Evolutionary conservation across 306 rosid genomes (phyloP).

Genomic region (Neltuma alba): DNA sequence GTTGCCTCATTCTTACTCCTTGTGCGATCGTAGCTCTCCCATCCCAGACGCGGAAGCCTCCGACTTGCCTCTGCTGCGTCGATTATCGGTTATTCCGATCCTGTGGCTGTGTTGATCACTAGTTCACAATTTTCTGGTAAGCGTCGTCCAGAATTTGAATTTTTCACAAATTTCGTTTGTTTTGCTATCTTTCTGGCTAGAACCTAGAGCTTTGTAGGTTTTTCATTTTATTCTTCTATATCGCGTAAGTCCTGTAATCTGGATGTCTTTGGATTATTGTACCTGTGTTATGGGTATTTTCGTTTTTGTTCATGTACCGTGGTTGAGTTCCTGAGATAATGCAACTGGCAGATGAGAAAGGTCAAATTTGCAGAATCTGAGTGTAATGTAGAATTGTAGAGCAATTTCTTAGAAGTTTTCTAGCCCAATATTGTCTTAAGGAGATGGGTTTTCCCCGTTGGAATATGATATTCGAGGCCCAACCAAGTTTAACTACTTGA

Average conservation of each 20-base stretch:
- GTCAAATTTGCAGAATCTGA: conserved; percentile 13
- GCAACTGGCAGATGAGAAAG: not conserved
- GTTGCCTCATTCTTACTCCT: not conserved
- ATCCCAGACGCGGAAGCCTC: not conserved
- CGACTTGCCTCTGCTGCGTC: not conserved
- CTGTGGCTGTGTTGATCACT: conserved; percentile 39
- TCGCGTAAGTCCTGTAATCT: not conserved
- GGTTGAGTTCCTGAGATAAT: not conserved
- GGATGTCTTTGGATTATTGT: not conserved
- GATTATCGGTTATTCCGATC: not conserved
- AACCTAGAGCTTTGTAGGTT: not conserved
- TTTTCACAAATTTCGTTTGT: not conserved
- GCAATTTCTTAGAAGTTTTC: not conserved
- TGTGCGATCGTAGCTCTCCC: not conserved
- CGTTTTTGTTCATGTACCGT: not conserved
- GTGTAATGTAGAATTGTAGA: not conserved
- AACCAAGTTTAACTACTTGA: not conserved
- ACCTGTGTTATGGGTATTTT: not conserved
- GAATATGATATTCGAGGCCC: too few species aligned
- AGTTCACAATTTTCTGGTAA: conserved; percentile 91
- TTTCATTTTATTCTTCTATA: not conserved
- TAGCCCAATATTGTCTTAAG: not conserved
- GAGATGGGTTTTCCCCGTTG: not conserved
- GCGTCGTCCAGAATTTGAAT: not conserved
- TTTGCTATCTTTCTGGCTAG: not conserved